Base-by-base conservation (phyloP, 2,329 filamentous ascomycete species). In the Phialophora tarda region DNA sequence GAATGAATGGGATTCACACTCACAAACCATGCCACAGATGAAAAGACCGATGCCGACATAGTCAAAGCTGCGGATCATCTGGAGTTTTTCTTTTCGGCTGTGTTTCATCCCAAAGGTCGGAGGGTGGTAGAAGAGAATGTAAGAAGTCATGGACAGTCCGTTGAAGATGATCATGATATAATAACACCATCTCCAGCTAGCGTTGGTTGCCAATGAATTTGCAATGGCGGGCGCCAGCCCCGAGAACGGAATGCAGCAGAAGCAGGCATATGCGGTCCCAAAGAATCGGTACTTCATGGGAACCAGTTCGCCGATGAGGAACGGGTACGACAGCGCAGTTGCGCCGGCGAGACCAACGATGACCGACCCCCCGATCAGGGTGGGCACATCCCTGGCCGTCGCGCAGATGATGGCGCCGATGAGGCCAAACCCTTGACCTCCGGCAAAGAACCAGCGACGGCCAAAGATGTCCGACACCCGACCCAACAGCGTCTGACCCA, bases 141-240 rank as follows among this genome's bases (percentile, higher is more conserved):
- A 83, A 7, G 81, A 74, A 1, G 76, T 70, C 1, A 81, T 70
- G 7, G 79, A 75, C n/a, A 81, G 64, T n/a, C 74, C 76, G 47
- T 76, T 78, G 63, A 81, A 74, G 59, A 82, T 81, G 70, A 82
- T 81, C 62, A 79, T 79, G 4, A 85, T 70, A 69, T 82, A 84
- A 72, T 82, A 86, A 61, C 75, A 78, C 80, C 82, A 83, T 48
- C 83, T 76, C 82, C 83, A 85, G 2, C 32, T 7, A 7, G 3
- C 68, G 71, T 0, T 81, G 83, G 60, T 81, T 76, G 32, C 76
- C 59, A 64, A 82, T 78, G 11, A 23, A 6, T 78, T 75, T 1
- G 82, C 82, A 61, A 85, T 81, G 50, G 82, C 74, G 21, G 82
- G 81, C 0, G 82, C 83, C 32, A 75, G 73, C 10, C 63, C 67